Conservation (phyloP, 345 rosid species). For the Eucalyptus sideroxylon region DNA sequence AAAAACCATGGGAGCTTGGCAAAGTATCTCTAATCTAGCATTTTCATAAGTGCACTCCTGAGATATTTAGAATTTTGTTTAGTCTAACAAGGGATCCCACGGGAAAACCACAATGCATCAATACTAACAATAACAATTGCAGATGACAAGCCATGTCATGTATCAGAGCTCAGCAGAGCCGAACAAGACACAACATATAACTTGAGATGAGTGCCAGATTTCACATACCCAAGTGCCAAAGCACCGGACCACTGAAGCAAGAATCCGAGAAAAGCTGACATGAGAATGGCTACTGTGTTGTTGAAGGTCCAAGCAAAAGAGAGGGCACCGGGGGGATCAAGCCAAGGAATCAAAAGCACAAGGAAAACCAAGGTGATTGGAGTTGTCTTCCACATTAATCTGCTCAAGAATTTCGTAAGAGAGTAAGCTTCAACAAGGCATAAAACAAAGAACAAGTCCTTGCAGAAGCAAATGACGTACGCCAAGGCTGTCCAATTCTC, state of each 20-base stretch:
- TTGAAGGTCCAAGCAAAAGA: constrained; percentile 55
- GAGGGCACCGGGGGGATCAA: constrained; percentile 84
- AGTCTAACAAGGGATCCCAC: background rate
- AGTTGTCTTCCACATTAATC: constrained; percentile 98
- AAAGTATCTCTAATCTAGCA: background rate
- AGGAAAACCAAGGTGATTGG: constrained; percentile 87
- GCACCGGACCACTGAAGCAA: constrained; percentile 99
- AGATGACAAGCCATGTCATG: background rate
- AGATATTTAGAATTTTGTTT: background rate
- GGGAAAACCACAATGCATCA: background rate
- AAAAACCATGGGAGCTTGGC: background rate
- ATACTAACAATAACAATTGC: background rate
- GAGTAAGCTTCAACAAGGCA: background rate
- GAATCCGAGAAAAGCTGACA: constrained; percentile 82
- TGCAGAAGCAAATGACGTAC: constrained; percentile 30
- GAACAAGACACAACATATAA: background rate
- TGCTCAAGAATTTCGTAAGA: constrained; percentile 10
- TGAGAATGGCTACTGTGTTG: constrained; percentile 49
- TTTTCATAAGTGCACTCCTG: background rate
- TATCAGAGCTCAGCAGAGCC: background rate
- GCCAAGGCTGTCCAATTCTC: constrained; percentile 94
- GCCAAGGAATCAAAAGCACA: constrained; percentile 69
- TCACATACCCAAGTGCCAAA: constrained; percentile 87
- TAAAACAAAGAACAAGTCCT: background rate
- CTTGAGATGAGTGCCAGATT: background rate